Evolutionary conservation across 306 rosid species (phyloP), one percentile per base, ranked within the genome.

Genomic region (Prunus davidiana): DNA sequence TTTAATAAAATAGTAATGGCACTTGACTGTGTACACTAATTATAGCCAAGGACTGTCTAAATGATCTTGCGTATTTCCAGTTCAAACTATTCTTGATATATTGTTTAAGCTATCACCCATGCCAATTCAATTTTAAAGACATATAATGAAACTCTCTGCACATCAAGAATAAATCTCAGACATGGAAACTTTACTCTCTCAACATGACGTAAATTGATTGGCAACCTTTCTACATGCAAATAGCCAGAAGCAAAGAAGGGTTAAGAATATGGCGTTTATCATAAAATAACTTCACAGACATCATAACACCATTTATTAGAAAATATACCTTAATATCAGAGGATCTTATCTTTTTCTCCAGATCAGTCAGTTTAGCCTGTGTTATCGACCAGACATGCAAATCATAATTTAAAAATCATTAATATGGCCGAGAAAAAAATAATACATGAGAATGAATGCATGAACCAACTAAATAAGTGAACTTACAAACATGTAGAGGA

Each of bases 341-440:
- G 43, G 97, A 77, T 38, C 79, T 82, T 68, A 79, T 67, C 76
- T 82, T 89, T 78, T 84, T 92, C 85, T 88, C 93, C 70, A 92
- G 75, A 78, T 86, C 83, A 15, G 86, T 81, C 43, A 89, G 84
- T 78, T 88, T 92, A 46, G 85, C 91, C 97, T 95, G 91, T 62
- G 51, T 25, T 50, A 67, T 22, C 80, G 52, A 74, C 71, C 56
- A 71, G 72, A 50, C 52, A 46, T 47, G 72, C 22, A 4, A 75
- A 27, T 28, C 70, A 68, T 43, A 30, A n/a, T 49, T 52, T 27
- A 18, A 64, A 14, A 8, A 63, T 30, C 67, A 16, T 30, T 15
- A 27, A 63, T 5, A 63, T 30, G 20, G 12, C 13, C 9, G 6
- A 24, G 3, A 38, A 5, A 15, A 43, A 24, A 64, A 27, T 14